Base-by-base conservation (phyloP, 1,284 basidiomycete genomes). In the Apiotrichum siamense region DNA sequence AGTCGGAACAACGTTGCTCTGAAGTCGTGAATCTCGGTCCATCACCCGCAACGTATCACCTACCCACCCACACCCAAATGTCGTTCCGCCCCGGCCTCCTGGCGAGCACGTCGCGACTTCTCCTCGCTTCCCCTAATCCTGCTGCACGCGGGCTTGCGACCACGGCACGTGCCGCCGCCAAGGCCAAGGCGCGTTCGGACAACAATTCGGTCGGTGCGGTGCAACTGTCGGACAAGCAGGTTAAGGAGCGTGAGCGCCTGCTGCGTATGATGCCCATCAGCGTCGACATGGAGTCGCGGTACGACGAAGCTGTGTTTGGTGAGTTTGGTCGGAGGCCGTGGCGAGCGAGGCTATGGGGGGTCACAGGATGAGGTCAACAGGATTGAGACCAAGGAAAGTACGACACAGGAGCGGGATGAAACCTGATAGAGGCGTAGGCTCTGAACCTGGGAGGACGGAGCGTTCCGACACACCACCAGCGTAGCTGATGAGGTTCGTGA, bases 31-130 rank as follows among this genome's bases (percentile, higher is more conserved):
- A n/a, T n/a, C n/a, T n/a, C n/a, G n/a, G n/a, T n/a, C n/a, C n/a
- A n/a, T n/a, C n/a, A n/a, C n/a, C n/a, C n/a, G n/a, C n/a, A n/a
- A 35, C n/a, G 18, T 10, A 18, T n/a, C 3, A n/a, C 13, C 41
- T 21, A 15, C 13, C 15, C 23, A 33, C 42, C n/a, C 31, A 20
- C n/a, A 7, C n/a, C 26, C 32, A 24, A 44, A 56, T 56, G 54
- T 49, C 50, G 31, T 25, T 56, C 32, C 43, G 49, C 24, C 49
- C 54, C 31, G 54, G 54, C 24, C 49, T 55, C 32, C 47, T 51
- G 20, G 54, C 54, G 24, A 49, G 47, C 43, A 47, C 47, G 13
- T 50, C 54, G 24, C 54, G 50, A 44, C 36, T 23, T 25, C 5
- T 24, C 31, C 17, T 15, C 24, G 32, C 33, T 10, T 29, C 27